phyloP scores from a whole-genome alignment of 768 basidiomycete genomes.

The Mrakia frigida region DNA sequence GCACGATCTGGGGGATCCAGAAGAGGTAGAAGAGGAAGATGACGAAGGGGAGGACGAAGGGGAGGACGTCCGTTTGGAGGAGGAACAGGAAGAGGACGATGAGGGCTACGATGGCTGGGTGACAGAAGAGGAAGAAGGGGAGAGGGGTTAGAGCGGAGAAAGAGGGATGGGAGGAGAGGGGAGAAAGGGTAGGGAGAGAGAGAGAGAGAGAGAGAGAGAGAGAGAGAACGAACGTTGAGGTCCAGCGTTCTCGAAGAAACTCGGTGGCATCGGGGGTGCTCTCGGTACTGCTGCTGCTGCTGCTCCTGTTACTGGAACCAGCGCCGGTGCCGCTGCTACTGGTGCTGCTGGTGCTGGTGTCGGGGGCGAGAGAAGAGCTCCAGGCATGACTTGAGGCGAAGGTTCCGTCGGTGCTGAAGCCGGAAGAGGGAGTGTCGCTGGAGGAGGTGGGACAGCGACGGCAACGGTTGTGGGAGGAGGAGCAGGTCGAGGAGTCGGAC shows the following conservation, averaged over 20 bases:
- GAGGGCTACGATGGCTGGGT: slow-evolving; percentile 9
- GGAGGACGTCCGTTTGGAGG: slow-evolving; percentile 26
- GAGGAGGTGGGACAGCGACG: background rate
- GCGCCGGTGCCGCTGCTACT: background rate
- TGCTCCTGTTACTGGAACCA: background rate
- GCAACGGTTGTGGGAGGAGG: background rate
- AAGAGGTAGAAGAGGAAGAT: slow-evolving; percentile 22
- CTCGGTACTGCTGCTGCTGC: background rate
- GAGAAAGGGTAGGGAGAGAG: background rate
- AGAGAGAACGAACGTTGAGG: background rate
- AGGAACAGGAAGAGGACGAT: slow-evolving; percentile 20
- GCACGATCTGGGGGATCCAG: slow-evolving; percentile 29
- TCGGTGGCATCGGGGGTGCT: background rate
- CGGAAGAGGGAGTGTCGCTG: background rate
- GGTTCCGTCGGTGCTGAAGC: background rate
- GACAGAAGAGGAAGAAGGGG: background rate
- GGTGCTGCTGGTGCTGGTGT: background rate
- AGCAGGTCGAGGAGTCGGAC: background rate
- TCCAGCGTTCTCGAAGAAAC: background rate
- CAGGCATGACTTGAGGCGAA: slow-evolving; percentile 17
- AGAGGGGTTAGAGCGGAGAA: background rate
- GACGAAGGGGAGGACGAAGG: slow-evolving; percentile 23
- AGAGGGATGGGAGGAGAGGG: background rate
- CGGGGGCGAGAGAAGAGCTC: background rate
- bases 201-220: background rate